A percentile compares a stretch with the other conserved stretches of the same genome.
Evolutionary conservation across 306 rosid species (phyloP).

Genomic region (Pyrus communis): DNA sequence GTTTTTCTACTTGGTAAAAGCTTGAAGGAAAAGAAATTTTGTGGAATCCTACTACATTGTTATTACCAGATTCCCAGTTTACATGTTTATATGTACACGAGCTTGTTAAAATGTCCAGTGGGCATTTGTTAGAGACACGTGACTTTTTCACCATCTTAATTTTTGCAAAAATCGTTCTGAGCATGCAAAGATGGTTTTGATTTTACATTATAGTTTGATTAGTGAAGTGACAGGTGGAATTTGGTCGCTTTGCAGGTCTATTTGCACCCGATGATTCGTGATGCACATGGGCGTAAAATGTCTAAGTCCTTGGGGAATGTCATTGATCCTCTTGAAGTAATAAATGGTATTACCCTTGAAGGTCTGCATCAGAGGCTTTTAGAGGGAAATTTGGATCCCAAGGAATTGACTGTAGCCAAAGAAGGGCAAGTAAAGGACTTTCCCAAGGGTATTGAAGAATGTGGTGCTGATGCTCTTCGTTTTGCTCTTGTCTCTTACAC

Average conservation of each 20-base stretch:
- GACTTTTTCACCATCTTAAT: not conserved
- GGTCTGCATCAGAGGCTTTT: constrained; percentile 80
- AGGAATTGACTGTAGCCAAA: constrained; percentile 58
- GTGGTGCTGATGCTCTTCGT: constrained; percentile 95
- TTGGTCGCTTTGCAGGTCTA: constrained; percentile 53
- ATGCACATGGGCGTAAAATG: constrained; percentile 99
- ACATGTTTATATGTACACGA: not conserved
- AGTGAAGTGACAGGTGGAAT: not conserved
- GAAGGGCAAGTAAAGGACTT: constrained; percentile 90
- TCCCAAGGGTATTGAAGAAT: constrained; percentile 85
- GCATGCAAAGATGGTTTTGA: not conserved
- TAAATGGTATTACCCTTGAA: constrained; percentile 71
- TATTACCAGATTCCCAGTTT: not conserved
- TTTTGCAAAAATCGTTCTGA: not conserved
- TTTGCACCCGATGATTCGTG: constrained; percentile 98
- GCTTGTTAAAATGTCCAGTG: not conserved
- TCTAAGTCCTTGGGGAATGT: constrained; percentile 97
- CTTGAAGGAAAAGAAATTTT: not conserved
- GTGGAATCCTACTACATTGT: not conserved
- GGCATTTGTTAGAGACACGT: not conserved
- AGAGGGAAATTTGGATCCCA: constrained; percentile 84
- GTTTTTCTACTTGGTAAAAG: not conserved
- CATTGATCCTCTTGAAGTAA: constrained; percentile 88
- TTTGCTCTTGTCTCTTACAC: constrained; percentile 90
- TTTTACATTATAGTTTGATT: not conserved